Base-by-base conservation (phyloP, 177 flowering plant species). In the Vitis hybrid region DNA sequence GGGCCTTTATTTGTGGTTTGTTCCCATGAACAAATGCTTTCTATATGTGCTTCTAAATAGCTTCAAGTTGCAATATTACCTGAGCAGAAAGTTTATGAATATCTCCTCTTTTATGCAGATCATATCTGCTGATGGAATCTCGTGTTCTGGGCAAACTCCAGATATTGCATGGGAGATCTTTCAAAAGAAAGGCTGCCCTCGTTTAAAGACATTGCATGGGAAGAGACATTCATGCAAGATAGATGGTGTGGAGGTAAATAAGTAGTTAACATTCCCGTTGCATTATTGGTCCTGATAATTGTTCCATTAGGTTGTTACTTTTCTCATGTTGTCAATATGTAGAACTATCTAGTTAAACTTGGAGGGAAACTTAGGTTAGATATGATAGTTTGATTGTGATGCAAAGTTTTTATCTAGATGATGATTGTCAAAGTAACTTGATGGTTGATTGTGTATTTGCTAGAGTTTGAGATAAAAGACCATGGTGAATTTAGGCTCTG, bases 1-100 rank as follows among this genome's bases (percentile, higher is more conserved):
- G 99, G 99, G 48, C 99, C 98, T 71, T 67, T 80, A 20, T 96
- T 96, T 78, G 68, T 72, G 86, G 99, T 95, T 55, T 56, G 85
- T 78, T 52, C 27, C 66, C 8, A 15, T 4, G 32, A 8, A 61
- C 15, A 21, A 3, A 13, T 3, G 4, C 63, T 17, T 66, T 59
- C 50, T 14, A 9, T 18, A 52, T 69, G 51, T 61, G 5, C 9
- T 67, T 14, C 46, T 46, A 54, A 10, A 8, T 41, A 0, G 46
- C 9, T 54, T 4, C n/a, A 18, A 11, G 32, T 52, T 55, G 49
- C 64, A 14, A 53, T 17, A 17, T 30, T 41, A 18, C 14, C 35
- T 64, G 17, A 1, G n/a, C 6, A 13, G 10, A 27, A 18, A n/a
- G 32, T 46, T 41, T n/a, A 17, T 14, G 35, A 70, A 59, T 52